A percentile compares a stretch with the other conserved stretches of the same genome.
These are phyloP conservation scores for Eudorina sp. DNA, from an alignment of 139 green algal genomes.

Conservation along the genomic window DNA sequence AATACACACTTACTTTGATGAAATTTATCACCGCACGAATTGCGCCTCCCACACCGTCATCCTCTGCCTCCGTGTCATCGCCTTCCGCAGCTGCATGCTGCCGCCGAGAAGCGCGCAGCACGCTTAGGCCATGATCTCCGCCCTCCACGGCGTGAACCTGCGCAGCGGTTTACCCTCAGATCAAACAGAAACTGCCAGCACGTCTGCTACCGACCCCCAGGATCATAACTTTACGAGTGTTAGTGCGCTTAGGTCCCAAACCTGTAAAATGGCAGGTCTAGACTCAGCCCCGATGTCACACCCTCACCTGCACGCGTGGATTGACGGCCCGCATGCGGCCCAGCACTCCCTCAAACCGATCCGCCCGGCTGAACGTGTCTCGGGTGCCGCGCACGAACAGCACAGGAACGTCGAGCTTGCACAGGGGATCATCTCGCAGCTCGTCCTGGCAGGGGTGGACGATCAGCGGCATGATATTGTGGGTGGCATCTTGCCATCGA, in stretches of 20 bases:
- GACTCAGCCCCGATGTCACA: no score
- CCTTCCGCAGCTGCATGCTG: not conserved
- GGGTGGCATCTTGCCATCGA: no score
- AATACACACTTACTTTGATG: not conserved
- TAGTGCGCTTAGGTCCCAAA: no score
- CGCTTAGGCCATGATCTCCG: conserved; percentile 56
- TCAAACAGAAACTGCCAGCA: no score
- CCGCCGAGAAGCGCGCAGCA: not conserved
- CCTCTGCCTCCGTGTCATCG: not conserved
- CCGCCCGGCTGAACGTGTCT: conserved; percentile 55
- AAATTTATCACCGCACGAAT: not conserved
- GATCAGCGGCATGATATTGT: no score
- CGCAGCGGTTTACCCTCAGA: no score
- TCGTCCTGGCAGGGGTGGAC: conserved; percentile 20
- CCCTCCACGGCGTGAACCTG: conserved; percentile 57
- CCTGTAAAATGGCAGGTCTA: no score
- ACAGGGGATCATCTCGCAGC: conserved; percentile 63
- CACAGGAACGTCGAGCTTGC: conserved; percentile 51
- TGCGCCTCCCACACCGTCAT: not conserved
- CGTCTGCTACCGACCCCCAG: no score
- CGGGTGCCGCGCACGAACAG: conserved; percentile 68
- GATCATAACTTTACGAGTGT: no score
- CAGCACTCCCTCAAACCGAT: not conserved
- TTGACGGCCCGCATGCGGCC: conserved; percentile 37
- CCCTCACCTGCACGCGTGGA: not conserved